Evolutionary conservation across 495 filamentous ascomycete species (phyloP), one percentile per base, ranked within the genome.

Genomic region (Niebla homalea): DNA sequence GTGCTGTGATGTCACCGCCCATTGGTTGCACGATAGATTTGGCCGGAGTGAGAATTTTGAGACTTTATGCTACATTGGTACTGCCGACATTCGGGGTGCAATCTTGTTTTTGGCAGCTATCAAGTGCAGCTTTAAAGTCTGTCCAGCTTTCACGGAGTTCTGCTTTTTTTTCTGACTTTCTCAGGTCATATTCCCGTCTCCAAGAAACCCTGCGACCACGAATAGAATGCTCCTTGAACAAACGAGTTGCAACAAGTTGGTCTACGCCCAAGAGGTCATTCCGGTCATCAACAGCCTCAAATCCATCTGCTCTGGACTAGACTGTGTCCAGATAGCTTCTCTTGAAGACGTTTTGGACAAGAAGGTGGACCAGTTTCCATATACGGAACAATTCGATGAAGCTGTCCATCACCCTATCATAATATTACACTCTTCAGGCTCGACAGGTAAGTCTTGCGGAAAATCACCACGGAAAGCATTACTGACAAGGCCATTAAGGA

Each of bases 41-140:
- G 76, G 76, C 15, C 39, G 40, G 12, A 59, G 50, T 14, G 21
- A 52, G 0, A 22, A 36, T 2, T 53, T 54, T 10, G 62, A 69
- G 16, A 67, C 64, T 1, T 21, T 67, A 35, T 46, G 59, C 14
- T 67, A 65, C 35, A 49, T 65, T 26, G 64, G 63, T 22, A 38
- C 55, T 8, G 35, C 44, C n/a, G 63, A 67, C 40, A 44, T 63
- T 22, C 57, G 57, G 19, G 62, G 64, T 54, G 44, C 59, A 5
- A 56, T 67, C 36, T 7, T 67, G 2, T 56, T 64, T 11, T 43
- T 61, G 32, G 64, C 64, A 25, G 59, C 59, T 5, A 57, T 65
- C 43, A 67, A 67, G 46, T 59, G 49, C 38, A 59, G 61, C 16
- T 65, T 61, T 55, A 67, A 60, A 48, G 64, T 67, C 25, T 26